Evolutionary conservation across 2,329 filamentous ascomycete species (phyloP), one percentile per base, ranked within the genome.

Genomic region (Fusarium mangiferae): DNA sequence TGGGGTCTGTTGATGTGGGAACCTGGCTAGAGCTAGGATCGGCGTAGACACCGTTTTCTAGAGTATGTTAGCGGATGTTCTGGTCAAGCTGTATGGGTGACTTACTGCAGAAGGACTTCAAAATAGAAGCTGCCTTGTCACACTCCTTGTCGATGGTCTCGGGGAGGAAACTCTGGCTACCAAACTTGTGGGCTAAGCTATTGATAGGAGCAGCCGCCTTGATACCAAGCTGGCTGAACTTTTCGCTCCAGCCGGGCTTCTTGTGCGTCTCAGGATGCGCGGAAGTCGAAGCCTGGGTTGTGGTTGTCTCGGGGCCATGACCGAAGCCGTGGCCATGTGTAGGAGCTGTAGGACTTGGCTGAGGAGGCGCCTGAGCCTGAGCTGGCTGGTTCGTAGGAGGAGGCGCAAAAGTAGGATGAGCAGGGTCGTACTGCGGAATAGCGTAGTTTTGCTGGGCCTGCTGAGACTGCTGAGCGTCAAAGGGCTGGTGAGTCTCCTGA

Each of bases 71-170:
- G 74, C 42, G 24, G 14, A 24, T 24, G 18, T 20, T 30, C 24
- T 26, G 39, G 0, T 4, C 5, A 22, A 38, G 15, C n/a, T 7
- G 3, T 6, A 3, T n/a, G 7, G 15, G 1, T 17, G 4, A 82
- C 90, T 78, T 86, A 93, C 91, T 96, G 87, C 94, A 97, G 83
- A 98, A 98, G 72, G 91, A 93, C 79, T 90, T 90, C 33, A 98
- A 82, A 54, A 98, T 97, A 18, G 93, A 87, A 39, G 95, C 94
- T 2, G 94, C 94, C 85, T 98, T 98, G 83, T 98, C 94, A 76
- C 92, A 93, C 84, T 98, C 95, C 82, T 94, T 94, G 80, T 97
- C 95, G 73, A 98, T 86, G 3, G 92, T 92, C 62, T 92, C 94
- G 3, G 95, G 95, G 89, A 95, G 92, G 82, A 97, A 97, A 28